A percentile compares a stretch with the other conserved stretches of the same genome.
These are phyloP conservation scores for Platanthera zijinensis DNA, from an alignment of 106 monocot species.

Conservation along the genomic window DNA sequence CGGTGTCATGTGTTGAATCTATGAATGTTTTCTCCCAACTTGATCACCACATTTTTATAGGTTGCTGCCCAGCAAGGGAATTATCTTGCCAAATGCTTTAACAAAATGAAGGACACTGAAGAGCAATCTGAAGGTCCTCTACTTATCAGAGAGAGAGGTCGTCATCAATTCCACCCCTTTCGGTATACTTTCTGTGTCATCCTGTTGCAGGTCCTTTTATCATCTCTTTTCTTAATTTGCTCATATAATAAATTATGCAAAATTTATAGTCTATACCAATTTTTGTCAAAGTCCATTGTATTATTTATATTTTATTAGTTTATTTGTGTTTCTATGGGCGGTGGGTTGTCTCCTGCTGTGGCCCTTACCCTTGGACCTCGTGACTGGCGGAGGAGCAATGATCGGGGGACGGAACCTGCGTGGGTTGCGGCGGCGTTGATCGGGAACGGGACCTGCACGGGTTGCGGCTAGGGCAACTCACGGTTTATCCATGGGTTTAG, in stretches of 20 bases:
- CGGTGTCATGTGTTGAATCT: background rate
- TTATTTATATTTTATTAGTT: too few relatives aligned
- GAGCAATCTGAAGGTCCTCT: conserved; percentile 48
- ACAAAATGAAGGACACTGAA: conserved; percentile 29
- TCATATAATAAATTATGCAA: background rate
- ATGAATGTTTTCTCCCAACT: background rate
- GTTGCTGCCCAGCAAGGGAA: conserved; percentile 62
- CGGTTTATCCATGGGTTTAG: too few relatives aligned
- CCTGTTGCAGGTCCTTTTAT: background rate
- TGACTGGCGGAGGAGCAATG: too few relatives aligned
- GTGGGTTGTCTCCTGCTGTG: too few relatives aligned
- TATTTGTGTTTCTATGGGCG: too few relatives aligned
- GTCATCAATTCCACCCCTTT: conserved; percentile 47
- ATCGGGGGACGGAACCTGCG: too few relatives aligned
- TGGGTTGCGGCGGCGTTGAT: too few relatives aligned
- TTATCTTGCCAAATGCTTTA: conserved; percentile 59
- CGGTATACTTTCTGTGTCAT: conserved; percentile 14
- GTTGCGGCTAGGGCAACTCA: too few relatives aligned
- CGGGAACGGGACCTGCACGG: too few relatives aligned
- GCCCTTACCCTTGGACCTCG: too few relatives aligned
- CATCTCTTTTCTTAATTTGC: background rate
- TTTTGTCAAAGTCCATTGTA: too few relatives aligned
- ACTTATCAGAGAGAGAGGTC: conserved; percentile 35
- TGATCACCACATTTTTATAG: conserved; percentile 9
- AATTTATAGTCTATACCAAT: too few relatives aligned